Evolutionary conservation across 2,329 filamentous ascomycete genomes (phyloP).

Genomic region (Zymoseptoria crescenta): DNA sequence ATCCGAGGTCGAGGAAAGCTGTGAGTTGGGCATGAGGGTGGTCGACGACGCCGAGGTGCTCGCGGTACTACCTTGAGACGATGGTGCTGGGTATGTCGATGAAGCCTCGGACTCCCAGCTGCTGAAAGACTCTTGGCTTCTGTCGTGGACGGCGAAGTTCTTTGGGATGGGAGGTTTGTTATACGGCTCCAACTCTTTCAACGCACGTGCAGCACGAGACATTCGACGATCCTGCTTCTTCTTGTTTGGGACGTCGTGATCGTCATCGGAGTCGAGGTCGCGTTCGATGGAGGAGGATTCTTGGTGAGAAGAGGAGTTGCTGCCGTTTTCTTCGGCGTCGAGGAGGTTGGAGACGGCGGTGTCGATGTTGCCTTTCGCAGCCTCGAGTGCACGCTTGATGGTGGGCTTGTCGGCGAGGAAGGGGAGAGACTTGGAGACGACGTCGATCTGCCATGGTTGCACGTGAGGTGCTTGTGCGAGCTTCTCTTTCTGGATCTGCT

Average conservation of each 20-base stretch:
- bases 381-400: constrained; percentile 46
- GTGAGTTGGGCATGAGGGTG: constrained; percentile 7
- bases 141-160: constrained; percentile 22
- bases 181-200: constrained; percentile 6
- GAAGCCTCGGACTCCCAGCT: constrained; percentile 28
- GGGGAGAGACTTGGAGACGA: constrained; percentile 45
- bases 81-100: constrained; percentile 18
- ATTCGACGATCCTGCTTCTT: constrained; percentile 45
- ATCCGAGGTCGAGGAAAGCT: constrained; percentile 5
- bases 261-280: constrained; percentile 46
- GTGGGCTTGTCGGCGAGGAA: constrained; percentile 43
- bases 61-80: constrained; percentile 18
- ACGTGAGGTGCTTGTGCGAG: constrained; percentile 35
- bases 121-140: constrained; percentile 30
- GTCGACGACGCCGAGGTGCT: constrained; percentile 11
- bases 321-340: constrained; percentile 39
- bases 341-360: constrained; percentile 46
- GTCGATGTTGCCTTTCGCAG: constrained; percentile 48
- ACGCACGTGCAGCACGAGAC: constrained; percentile 36
- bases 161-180: constrained; percentile 3
- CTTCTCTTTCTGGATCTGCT: constrained; percentile 31
- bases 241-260: constrained; percentile 45
- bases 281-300: constrained; percentile 42
- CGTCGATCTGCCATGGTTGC: constrained; percentile 49
- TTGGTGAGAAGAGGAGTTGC: constrained; percentile 37